A percentile compares a stretch with the other conserved stretches of the same genome.
phyloP scores from a whole-genome alignment of 495 filamentous ascomycete species.

The Margaritispora aquatica region DNA sequence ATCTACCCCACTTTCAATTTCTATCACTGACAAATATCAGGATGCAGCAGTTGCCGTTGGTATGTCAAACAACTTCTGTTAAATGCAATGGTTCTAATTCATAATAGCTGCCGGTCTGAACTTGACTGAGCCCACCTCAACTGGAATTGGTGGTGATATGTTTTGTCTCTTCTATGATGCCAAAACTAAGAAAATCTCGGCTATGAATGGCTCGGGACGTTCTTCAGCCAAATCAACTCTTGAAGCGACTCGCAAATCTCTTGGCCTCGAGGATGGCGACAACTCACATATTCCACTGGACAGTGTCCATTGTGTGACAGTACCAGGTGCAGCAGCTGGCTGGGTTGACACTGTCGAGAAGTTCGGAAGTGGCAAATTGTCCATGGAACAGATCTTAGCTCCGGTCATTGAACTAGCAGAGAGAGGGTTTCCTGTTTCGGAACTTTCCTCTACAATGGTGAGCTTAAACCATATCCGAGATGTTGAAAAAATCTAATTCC shows the following conservation, averaged over 20 bases:
- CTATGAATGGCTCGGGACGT: slow-evolving; percentile 87
- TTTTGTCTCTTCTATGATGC: slow-evolving; percentile 94
- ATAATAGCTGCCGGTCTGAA: slow-evolving; percentile 72
- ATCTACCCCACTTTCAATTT: slow-evolving; percentile 9
- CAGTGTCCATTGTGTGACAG: slow-evolving; percentile 75
- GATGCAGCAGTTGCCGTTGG: slow-evolving; percentile 91
- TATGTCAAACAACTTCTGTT: slow-evolving; percentile 18
- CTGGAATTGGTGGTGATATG: slow-evolving; percentile 97
- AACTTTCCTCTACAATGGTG: slow-evolving; percentile 67
- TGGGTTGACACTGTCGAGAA: slow-evolving; percentile 90
- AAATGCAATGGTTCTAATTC: slow-evolving; percentile 13
- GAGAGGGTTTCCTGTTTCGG: slow-evolving; percentile 82
- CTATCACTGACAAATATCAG: slow-evolving; percentile 33
- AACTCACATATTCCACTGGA: slow-evolving; percentile 63
- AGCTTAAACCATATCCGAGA: slow-evolving; percentile 26
- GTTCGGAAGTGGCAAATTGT: slow-evolving; percentile 85
- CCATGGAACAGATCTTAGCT: slow-evolving; percentile 66
- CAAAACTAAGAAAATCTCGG: slow-evolving; percentile 70
- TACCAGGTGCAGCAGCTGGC: slow-evolving; percentile 86
- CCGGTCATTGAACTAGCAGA: slow-evolving; percentile 87
- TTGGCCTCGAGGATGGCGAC: slow-evolving; percentile 59
- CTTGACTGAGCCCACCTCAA: slow-evolving; percentile 87
- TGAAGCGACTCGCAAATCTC: slow-evolving; percentile 57
- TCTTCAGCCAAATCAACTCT: slow-evolving; percentile 64
- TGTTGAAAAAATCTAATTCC: not conserved